Evolutionary conservation across 2,329 filamentous ascomycete species (phyloP), one percentile per base, ranked within the genome.

Genomic region (Decorospora gaudefroyi): DNA sequence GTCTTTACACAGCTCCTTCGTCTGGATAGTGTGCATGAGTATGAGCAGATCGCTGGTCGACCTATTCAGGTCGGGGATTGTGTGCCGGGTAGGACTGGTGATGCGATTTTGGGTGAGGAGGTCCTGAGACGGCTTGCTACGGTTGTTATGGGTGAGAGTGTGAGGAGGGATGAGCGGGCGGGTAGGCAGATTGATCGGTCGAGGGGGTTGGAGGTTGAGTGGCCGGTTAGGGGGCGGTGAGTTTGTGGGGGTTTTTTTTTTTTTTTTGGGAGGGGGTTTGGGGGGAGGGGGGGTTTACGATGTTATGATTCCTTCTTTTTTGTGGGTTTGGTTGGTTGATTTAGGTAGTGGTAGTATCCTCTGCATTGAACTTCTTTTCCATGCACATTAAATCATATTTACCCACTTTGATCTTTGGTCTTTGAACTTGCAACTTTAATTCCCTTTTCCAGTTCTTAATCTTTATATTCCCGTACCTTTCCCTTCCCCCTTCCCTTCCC

Each of bases 81-180:
- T 15, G 49, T 41, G 7, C 61, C 64, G 6, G 58, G 62, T 12
- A 47, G 22, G 13, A 17, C 28, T 1, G 66, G 65, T 0, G 49
- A 53, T 16, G 15, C 11, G 12, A 67, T 71, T 31, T 36, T 44
- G 4, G 59, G 46, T 1, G 49, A 60, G 22, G 55, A 59, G 16
- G 64, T 71, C 8, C 48, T 68, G 49, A 57, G 44, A 45, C 47
- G 67, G 16, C 43, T 71, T 23, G 64, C 65, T 16, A 68, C 57
- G 10, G 52, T 72, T 4, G 51, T 71, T 13, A 48, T 68, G 41
- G 67, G 69, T 2, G 67, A 67, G 41, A 46, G 48, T 18, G 46
- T 70, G 3, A 49, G 68, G 39, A 59, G 47, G 25, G 69, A 71
- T 55, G 68, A 71, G 53, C 62, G 55, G 49, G 57, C 39, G 40